Percentiles rank a stretch among this genome's conserved stretches.
These are phyloP conservation scores for Xylaria venustula DNA, from an alignment of 495 filamentous ascomycete genomes.

Conservation along the genomic window DNA sequence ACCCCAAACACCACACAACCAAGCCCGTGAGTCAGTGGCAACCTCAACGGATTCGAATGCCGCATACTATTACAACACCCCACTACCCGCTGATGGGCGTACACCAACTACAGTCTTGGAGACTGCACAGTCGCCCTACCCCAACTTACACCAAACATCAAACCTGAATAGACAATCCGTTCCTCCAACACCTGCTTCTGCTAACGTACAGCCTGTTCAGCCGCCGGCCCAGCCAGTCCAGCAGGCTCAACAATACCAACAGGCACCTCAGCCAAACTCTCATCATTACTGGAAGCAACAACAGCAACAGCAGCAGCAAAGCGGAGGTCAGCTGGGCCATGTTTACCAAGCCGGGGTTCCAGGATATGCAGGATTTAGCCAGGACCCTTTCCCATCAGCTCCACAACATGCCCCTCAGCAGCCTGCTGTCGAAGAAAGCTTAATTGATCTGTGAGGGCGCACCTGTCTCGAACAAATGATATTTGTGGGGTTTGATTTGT, in stretches of 20 bases:
- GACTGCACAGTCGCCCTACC: constrained; percentile 40
- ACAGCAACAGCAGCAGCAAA: constrained; percentile 10
- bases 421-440: constrained; percentile 76
- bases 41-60: constrained; percentile 45
- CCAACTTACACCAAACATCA: constrained; percentile 40
- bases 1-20: constrained; percentile 32
- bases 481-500: not conserved
- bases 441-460: constrained; percentile 72
- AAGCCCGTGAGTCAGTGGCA: constrained; percentile 28
- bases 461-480: not conserved
- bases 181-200: constrained; percentile 43
- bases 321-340: constrained; percentile 36
- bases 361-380: constrained; percentile 56
- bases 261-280: constrained; percentile 40
- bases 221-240: constrained; percentile 18
- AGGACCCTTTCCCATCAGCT: constrained; percentile 64
- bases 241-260: constrained; percentile 28
- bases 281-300: constrained; percentile 30
- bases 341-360: constrained; percentile 44
- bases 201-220: constrained; percentile 39
- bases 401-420: constrained; percentile 61
- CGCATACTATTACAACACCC: constrained; percentile 48
- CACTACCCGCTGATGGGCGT: constrained; percentile 32
- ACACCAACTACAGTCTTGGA: constrained; percentile 36
- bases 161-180: constrained; percentile 42